Conservation (phyloP, 768 basidiomycete species). For the Collybia sp. region DNA sequence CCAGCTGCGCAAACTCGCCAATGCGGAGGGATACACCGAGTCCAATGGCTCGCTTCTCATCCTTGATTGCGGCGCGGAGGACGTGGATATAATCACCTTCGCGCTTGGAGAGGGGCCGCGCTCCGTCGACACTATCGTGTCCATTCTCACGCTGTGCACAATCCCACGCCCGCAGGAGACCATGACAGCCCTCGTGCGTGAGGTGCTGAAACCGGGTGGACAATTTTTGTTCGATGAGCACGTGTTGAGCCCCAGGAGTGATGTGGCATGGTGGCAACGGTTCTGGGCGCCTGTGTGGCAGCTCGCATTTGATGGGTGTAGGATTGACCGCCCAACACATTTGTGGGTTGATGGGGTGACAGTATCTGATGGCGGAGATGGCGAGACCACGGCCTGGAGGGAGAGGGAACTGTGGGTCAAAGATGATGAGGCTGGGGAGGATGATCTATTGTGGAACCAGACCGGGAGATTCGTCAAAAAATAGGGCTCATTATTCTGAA, state of each 20-base stretch:
- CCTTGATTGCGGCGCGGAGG: constrained; percentile 61
- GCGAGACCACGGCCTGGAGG: constrained; percentile 42
- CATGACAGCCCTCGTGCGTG: constrained; percentile 37
- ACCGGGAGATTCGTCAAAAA: constrained; percentile 53
- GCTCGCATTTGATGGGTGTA: constrained; percentile 57
- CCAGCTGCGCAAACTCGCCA: constrained; percentile 41
- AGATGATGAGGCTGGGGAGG: constrained; percentile 50
- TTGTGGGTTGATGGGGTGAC: constrained; percentile 35
- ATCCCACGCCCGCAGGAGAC: constrained; percentile 51
- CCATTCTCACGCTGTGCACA: constrained; percentile 62
- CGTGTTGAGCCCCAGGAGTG: constrained; percentile 44
- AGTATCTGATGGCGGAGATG: constrained; percentile 13
- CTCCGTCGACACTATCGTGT: constrained; percentile 57
- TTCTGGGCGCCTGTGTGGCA: constrained; percentile 73
- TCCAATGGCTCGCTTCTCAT: constrained; percentile 49
- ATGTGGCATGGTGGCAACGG: constrained; percentile 68
- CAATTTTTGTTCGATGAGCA: constrained; percentile 69
- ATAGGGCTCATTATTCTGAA: background rate
- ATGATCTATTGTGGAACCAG: constrained; percentile 56
- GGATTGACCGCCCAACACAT: constrained; percentile 53
- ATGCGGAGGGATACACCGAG: constrained; percentile 45
- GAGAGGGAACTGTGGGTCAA: constrained; percentile 41
- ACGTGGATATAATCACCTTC: constrained; percentile 42
- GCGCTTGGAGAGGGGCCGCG: constrained; percentile 15
- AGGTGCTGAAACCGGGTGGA: constrained; percentile 61